phyloP scores from a whole-genome alignment of 305 asterid species.

The Plantago lanceolata region DNA sequence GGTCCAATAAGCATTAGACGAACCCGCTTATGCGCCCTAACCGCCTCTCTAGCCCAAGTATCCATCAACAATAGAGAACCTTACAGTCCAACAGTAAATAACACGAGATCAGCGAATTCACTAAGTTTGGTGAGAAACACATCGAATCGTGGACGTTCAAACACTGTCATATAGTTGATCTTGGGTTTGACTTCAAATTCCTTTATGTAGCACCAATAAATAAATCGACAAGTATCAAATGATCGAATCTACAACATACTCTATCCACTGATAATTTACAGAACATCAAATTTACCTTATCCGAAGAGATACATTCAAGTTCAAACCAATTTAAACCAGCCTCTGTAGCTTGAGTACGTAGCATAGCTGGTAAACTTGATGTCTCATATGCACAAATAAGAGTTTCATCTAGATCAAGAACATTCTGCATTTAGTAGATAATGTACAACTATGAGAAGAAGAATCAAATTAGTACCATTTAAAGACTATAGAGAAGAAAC shows the following conservation, averaged over 20 bases:
- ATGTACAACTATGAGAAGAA: conserved; percentile 7
- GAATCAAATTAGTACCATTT: conserved; percentile 9
- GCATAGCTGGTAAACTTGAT: conserved; percentile 52
- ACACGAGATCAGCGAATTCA: conserved; percentile 80
- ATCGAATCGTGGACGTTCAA: conserved; percentile 82
- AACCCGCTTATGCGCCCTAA: too few species aligned
- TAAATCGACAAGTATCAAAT: conserved; percentile 16
- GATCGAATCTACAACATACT: conserved; percentile 13
- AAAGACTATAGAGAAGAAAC: conserved; percentile 2
- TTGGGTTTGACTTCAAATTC: conserved; percentile 76
- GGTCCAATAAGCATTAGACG: too few species aligned
- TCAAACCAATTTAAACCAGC: conserved; percentile 81
- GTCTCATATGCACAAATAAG: conserved; percentile 72
- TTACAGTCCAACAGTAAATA: conserved; percentile 93
- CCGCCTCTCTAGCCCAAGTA: too few species aligned
- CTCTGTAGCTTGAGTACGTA: conserved; percentile 64
- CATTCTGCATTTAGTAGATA: conserved; percentile 46
- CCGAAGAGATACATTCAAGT: conserved; percentile 64
- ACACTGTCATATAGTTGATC: conserved; percentile 87
- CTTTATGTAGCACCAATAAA: conserved; percentile 39
- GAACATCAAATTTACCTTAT: conserved; percentile 42
- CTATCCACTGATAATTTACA: conserved; percentile 6
- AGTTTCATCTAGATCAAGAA: conserved; percentile 83
- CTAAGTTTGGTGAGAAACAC: conserved; percentile 69
- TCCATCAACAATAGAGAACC: conserved; percentile 43